These are phyloP conservation scores for Pichia manshurica DNA, from an alignment of 805 yeast species.

Conservation along the genomic window DNA sequence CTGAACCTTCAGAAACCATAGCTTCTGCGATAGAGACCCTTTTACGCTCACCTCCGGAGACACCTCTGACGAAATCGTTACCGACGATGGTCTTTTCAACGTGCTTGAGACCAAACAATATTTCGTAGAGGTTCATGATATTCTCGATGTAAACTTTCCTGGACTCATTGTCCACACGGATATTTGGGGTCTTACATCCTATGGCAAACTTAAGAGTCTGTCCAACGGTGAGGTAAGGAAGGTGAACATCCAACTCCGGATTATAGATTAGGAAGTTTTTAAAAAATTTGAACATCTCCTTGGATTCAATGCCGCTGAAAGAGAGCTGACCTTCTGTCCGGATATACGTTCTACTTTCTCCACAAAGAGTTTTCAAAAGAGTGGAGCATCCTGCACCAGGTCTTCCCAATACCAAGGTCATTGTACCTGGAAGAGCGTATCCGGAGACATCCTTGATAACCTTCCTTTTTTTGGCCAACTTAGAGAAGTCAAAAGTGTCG, in stretches of 20 bases:
- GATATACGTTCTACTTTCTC: slow-evolving; percentile 37
- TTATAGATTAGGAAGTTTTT: slow-evolving; percentile 46
- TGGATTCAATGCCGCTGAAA: slow-evolving; percentile 44
- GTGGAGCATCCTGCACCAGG: slow-evolving; percentile 67
- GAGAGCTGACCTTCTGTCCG: slow-evolving; percentile 35
- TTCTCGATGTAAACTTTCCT: slow-evolving; percentile 37
- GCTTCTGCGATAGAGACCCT: slow-evolving; percentile 68
- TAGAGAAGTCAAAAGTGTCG: slow-evolving; percentile 22
- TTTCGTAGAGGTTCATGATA: slow-evolving; percentile 43
- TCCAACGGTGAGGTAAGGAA: slow-evolving; percentile 48
- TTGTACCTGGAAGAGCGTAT: slow-evolving; percentile 41
- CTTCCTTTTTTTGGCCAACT: slow-evolving; percentile 17
- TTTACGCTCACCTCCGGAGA: slow-evolving; percentile 69
- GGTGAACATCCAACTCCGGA: slow-evolving; percentile 52
- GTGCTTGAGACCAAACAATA: slow-evolving; percentile 53
- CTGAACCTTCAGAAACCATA: slow-evolving; percentile 45
- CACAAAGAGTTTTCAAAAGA: slow-evolving; percentile 40
- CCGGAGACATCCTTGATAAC: slow-evolving; percentile 22
- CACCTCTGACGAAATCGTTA: slow-evolving; percentile 61
- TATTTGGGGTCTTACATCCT: slow-evolving; percentile 49
- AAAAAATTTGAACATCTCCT: slow-evolving; percentile 40
- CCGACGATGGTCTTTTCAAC: slow-evolving; percentile 61
- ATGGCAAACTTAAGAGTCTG: slow-evolving; percentile 52
- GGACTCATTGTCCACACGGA: slow-evolving; percentile 35
- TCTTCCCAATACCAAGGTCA: slow-evolving; percentile 48